Evolutionary conservation across 2,329 filamentous ascomycete species (phyloP), one percentile per base, ranked within the genome.

Genomic region (Alternaria conjuncta): DNA sequence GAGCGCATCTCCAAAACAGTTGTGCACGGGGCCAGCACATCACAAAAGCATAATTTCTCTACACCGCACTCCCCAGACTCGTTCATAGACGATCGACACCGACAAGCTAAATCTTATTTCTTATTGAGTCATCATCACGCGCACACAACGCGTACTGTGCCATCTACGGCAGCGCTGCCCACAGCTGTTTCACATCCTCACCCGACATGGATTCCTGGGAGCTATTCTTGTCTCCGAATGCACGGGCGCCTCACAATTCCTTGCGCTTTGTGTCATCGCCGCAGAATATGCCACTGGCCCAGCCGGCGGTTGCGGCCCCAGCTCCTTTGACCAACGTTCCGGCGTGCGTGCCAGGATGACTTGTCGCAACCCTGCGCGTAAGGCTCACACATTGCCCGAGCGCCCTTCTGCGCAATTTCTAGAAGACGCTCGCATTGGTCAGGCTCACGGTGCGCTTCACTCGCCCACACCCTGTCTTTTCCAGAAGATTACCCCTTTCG

Each of bases 401-500:
- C 75, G 72, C 67, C 71, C 72, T 78, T 74, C 78, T 57, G 64
- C 60, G 67, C 69, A 79, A 78, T 79, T 77, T 78, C 75, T 75
- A 75, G 73, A 78, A 79, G 70, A 62, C 61, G 64, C 66, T 62
- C 61, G 67, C 60, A 68, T 69, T 63, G 64, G 51, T 51, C 58
- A 59, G 36, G 60, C 63, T 70, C 68, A 64, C 72, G 65, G 64
- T 65, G 73, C 69, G 69, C 69, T 58, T 69, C 68, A 72, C 69
- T 71, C 71, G 64, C 68, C 65, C 61, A 69, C 68, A 73, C 67
- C 67, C 73, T 73, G 71, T 69, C 70, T 72, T 75, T 80, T 79
- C 78, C 68, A 75, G 78, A 80, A 79, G 68, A 72, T 69, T 79
- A 63, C 76, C 72, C 75, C 77, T 76, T 78, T 76, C 64, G 69